phyloP scores from a whole-genome alignment of 2,329 filamentous ascomycete species.

The Pestalotiopsis fici region DNA sequence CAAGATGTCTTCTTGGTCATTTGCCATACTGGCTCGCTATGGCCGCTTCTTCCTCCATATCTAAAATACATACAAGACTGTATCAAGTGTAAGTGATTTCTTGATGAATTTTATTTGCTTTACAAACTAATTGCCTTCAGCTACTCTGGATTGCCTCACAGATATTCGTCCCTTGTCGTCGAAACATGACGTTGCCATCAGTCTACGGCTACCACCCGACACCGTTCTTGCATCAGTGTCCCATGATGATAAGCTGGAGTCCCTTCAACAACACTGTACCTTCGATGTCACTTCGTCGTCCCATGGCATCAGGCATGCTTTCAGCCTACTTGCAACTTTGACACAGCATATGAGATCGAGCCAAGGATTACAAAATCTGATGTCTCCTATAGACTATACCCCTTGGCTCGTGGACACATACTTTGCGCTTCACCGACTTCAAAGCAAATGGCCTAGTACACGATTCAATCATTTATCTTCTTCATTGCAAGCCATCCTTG shows the following conservation, averaged over 20 bases:
- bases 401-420: slow-evolving; percentile 53
- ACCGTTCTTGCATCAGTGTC: slow-evolving; percentile 31
- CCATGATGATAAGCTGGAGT: slow-evolving; percentile 15
- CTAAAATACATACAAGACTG: slow-evolving; percentile 52
- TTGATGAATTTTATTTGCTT: not conserved
- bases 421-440: slow-evolving; percentile 41
- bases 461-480: slow-evolving; percentile 31
- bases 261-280: slow-evolving; percentile 33
- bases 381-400: slow-evolving; percentile 37
- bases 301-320: slow-evolving; percentile 48
- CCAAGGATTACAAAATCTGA: slow-evolving; percentile 26
- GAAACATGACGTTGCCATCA: slow-evolving; percentile 25
- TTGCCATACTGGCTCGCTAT: slow-evolving; percentile 45
- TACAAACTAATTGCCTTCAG: slow-evolving; percentile 21
- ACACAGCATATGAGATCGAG: slow-evolving; percentile 38
- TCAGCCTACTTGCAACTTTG: slow-evolving; percentile 44
- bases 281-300: slow-evolving; percentile 41
- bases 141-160: slow-evolving; percentile 21
- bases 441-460: slow-evolving; percentile 36
- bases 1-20: slow-evolving; percentile 47
- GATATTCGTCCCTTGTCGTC: slow-evolving; percentile 26
- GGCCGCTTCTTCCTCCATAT: slow-evolving; percentile 45
- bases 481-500: slow-evolving; percentile 37
- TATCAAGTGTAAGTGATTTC: slow-evolving; percentile 41
- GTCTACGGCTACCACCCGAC: slow-evolving; percentile 39